A percentile compares a stretch with the other conserved stretches of the same genome.
These are phyloP conservation scores for Phylloporus sp. DNA, from an alignment of 768 basidiomycete genomes.

Conservation along the genomic window DNA sequence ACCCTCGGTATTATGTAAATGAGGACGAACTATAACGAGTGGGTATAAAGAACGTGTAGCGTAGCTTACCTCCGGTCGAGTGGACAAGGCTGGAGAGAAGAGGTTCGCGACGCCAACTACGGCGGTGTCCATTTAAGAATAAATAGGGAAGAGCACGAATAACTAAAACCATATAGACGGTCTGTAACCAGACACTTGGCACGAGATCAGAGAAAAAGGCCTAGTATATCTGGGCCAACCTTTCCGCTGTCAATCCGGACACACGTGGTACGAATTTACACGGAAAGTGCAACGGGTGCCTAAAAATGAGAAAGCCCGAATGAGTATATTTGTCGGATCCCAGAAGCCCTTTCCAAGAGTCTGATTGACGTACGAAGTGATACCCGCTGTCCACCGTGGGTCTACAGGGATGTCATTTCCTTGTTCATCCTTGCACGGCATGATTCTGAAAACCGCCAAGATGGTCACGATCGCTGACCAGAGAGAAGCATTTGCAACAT, in stretches of 20 bases:
- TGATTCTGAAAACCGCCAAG: slow-evolving; percentile 34
- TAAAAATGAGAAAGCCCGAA: background rate
- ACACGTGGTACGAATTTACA: slow-evolving; percentile 25
- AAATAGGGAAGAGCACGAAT: too few relatives aligned
- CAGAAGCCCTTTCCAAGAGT: background rate
- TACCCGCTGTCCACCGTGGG: slow-evolving; percentile 21
- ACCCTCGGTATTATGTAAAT: too few relatives aligned
- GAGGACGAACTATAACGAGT: too few relatives aligned
- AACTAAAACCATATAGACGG: too few relatives aligned
- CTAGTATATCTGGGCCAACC: slow-evolving; percentile 19
- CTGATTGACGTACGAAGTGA: slow-evolving; percentile 22
- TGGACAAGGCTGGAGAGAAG: too few relatives aligned
- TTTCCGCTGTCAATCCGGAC: slow-evolving; percentile 12
- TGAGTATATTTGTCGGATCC: background rate
- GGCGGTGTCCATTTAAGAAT: too few relatives aligned
- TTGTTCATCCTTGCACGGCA: slow-evolving; percentile 23
- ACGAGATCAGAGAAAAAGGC: background rate
- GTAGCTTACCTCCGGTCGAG: too few relatives aligned
- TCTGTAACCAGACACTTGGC: too few relatives aligned
- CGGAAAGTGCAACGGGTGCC: slow-evolving; percentile 24
- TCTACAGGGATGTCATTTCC: slow-evolving; percentile 21
- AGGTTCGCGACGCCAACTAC: too few relatives aligned
- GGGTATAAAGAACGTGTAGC: too few relatives aligned
- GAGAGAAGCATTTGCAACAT: slow-evolving; percentile 39
- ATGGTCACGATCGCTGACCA: slow-evolving; percentile 33